Conservation (phyloP, 2,329 filamentous ascomycete genomes). For the Dactylellina haptotyla region DNA sequence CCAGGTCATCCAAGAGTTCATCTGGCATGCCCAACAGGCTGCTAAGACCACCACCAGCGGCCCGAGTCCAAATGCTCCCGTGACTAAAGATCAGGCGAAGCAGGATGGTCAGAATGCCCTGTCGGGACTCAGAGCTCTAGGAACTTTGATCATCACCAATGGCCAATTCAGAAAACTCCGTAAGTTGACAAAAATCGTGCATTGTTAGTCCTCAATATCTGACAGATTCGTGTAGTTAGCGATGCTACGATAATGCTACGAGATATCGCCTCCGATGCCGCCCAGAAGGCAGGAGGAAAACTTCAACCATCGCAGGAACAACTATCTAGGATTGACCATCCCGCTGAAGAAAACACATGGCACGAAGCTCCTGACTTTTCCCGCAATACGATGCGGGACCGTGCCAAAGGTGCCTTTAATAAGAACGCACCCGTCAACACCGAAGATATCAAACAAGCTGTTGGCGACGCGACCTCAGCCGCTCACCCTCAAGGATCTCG, state of each 20-base stretch:
- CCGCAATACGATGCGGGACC: slow-evolving; percentile 74
- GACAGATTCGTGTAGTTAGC: slow-evolving; percentile 65
- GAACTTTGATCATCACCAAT: slow-evolving; percentile 90
- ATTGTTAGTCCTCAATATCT: not conserved
- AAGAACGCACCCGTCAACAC: slow-evolving; percentile 66
- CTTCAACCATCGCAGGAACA: slow-evolving; percentile 82
- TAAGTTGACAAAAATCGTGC: slow-evolving; percentile 62
- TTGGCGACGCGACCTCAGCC: slow-evolving; percentile 68
- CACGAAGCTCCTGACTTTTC: slow-evolving; percentile 84
- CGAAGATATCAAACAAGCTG: slow-evolving; percentile 71
- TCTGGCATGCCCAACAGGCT: slow-evolving; percentile 86
- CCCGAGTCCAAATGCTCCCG: slow-evolving; percentile 64
- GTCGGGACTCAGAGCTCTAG: slow-evolving; percentile 85
- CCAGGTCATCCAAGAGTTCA: slow-evolving; percentile 93
- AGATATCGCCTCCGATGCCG: slow-evolving; percentile 91
- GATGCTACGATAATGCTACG: slow-evolving; percentile 84
- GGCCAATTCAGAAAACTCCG: slow-evolving; percentile 92
- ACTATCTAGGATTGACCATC: slow-evolving; percentile 78
- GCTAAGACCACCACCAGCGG: slow-evolving; percentile 68
- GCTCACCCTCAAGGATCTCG: slow-evolving; percentile 69
- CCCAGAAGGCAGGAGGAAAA: slow-evolving; percentile 77
- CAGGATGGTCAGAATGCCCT: slow-evolving; percentile 85
- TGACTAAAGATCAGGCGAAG: slow-evolving; percentile 79
- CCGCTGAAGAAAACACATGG: slow-evolving; percentile 92
- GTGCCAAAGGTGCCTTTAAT: slow-evolving; percentile 72